These are phyloP conservation scores for Paracoccidioides brasiliensis DNA, from an alignment of 2,329 filamentous ascomycete species.

Conservation along the genomic window DNA sequence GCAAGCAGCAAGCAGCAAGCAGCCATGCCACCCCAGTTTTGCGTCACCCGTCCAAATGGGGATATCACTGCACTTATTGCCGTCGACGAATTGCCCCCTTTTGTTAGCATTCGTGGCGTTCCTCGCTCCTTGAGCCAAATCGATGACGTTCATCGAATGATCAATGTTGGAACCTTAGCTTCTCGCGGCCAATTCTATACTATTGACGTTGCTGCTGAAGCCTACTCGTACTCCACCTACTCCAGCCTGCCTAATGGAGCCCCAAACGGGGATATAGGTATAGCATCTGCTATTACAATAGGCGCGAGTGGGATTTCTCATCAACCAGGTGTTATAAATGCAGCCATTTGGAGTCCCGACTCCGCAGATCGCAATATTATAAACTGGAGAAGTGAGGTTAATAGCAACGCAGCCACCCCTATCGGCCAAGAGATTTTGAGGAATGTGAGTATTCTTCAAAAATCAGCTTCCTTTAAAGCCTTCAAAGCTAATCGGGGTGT, in stretches of 20 bases:
- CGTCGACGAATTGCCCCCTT: constrained; percentile 32
- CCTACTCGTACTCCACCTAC: neutral
- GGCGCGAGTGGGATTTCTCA: neutral
- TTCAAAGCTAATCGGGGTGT: neutral
- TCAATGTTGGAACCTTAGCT: constrained; percentile 25
- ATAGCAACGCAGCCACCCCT: neutral
- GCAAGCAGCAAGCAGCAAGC: neutral
- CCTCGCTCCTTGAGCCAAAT: constrained; percentile 24
- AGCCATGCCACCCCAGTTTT: constrained; percentile 27
- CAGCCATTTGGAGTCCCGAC: neutral
- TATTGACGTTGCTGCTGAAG: constrained; percentile 17
- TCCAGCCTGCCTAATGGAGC: neutral
- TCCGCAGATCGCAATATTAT: neutral
- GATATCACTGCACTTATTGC: constrained; percentile 31
- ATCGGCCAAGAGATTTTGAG: neutral
- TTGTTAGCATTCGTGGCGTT: constrained; percentile 25
- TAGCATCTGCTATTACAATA: neutral
- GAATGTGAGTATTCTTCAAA: neutral
- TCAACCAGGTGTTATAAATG: neutral
- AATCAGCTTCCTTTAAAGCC: neutral
- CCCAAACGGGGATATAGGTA: neutral
- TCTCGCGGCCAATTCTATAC: constrained; percentile 23
- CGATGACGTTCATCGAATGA: constrained; percentile 30
- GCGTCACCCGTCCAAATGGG: constrained; percentile 30
- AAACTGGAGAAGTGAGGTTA: neutral